Base-by-base conservation (phyloP, 2,329 filamentous ascomycete genomes). In the Knoxdaviesia proteae region DNA sequence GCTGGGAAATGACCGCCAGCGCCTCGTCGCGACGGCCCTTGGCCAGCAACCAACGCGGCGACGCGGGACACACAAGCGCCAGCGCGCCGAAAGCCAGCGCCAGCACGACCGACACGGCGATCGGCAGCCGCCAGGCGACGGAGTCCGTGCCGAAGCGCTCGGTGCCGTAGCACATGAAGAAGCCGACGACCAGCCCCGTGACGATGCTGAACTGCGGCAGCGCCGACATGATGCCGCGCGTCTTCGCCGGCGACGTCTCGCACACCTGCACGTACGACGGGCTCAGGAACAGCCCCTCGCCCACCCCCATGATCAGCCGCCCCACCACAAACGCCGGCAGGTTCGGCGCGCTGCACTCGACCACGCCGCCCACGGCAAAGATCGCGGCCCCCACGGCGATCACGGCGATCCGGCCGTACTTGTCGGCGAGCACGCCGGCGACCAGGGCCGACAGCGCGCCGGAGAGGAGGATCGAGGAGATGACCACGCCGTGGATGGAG, bases 151-250 rank as follows among this genome's bases (percentile, higher is more conserved):
- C 46, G 1, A 73, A 56, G 1, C 56, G 50, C 0, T 64, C 58
- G 6, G 67, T 69, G 8, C 69, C 73, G 47, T 78, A 77, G 49
- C 70, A 75, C 6, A 63, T 67, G 50, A 78, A 77, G 50, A 69
- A 78, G 0, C 74, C 74, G 0, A 60, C 47, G 2, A 68, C 64
- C 0, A 77, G 51, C 0, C 70, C 72, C 2, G 62, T 42, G 0
- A 64, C 65, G 34, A 66, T 68, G 2, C 66, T 47, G n/a, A 75
- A 58, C 47, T 76, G 71, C 1, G 69, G 67, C 1, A 65, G 52
- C 0, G 70, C 65, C 0, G 68, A 65, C 45, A 77, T 55, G 4
- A 62, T 56, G 2, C 71, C 72, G 30, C 73, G 59, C 9, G 61
- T 53, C 1, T 58, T 57, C 0, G 65, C 59, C 0, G 73, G 72